A percentile compares a stretch with the other conserved stretches of the same genome.
phyloP scores from a whole-genome alignment of 2,329 filamentous ascomycete species.

The Colletotrichum sp. region DNA sequence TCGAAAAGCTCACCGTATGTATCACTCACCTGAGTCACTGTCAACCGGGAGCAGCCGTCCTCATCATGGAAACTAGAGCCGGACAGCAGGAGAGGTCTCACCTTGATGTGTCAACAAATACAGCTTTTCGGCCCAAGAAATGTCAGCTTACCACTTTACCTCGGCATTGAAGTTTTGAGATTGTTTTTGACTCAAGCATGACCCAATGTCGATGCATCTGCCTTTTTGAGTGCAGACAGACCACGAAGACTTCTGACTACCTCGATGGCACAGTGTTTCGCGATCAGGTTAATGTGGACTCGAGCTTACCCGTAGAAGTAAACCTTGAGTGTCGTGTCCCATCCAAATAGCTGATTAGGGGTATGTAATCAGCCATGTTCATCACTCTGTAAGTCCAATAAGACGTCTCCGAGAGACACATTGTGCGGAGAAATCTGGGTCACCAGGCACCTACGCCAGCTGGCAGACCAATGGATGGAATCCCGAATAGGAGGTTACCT shows the following conservation, averaged over 20 bases:
- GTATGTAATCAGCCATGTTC: background rate
- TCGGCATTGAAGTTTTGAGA: background rate
- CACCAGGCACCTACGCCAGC: background rate
- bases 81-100: background rate
- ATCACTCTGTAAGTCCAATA: background rate
- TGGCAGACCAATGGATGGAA: background rate
- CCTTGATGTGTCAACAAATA: background rate
- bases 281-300: background rate
- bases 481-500: background rate
- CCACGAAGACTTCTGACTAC: background rate
- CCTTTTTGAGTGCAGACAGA: background rate
- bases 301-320: background rate
- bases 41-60: background rate
- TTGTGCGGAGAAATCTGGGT: background rate
- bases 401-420: background rate
- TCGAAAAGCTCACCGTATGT: background rate
- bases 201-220: background rate
- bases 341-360: background rate
- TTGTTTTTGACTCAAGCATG: background rate
- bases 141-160: background rate
- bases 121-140: background rate
- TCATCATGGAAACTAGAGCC: background rate
- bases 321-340: background rate
- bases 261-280: background rate
- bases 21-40: background rate